Conservation (phyloP, 1,284 basidiomycete genomes). For the Trichosporon inkin region DNA sequence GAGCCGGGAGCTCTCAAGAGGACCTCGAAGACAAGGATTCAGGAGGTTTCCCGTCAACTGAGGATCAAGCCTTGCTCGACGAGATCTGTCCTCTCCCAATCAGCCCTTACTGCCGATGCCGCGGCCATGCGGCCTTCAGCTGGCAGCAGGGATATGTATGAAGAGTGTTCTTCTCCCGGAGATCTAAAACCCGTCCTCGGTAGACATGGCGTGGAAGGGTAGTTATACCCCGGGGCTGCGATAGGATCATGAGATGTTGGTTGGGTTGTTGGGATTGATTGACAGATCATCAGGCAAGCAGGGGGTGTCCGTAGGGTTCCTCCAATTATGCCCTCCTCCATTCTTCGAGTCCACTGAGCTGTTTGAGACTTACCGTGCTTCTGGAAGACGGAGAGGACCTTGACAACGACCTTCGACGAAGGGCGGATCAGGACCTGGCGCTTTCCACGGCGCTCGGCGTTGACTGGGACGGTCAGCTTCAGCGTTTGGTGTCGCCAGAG, state of each 20-base stretch:
- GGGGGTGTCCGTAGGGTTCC: neutral
- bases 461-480: slow-evolving; percentile 57
- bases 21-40: neutral
- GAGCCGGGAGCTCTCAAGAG: neutral
- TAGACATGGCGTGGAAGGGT: slow-evolving; percentile 43
- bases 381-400: slow-evolving; percentile 95
- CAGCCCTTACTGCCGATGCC: slow-evolving; percentile 30
- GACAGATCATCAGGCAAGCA: neutral
- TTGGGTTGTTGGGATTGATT: neutral
- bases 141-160: slow-evolving; percentile 31
- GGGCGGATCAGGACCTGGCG: slow-evolving; percentile 94
- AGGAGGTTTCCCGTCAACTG: neutral
- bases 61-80: slow-evolving; percentile 3
- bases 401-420: slow-evolving; percentile 92
- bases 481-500: neutral
- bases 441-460: slow-evolving; percentile 96
- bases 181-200: slow-evolving; percentile 53
- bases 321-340: neutral
- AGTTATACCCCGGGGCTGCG: slow-evolving; percentile 50
- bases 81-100: slow-evolving; percentile 42
- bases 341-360: neutral
- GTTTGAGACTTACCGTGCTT: slow-evolving; percentile 72
- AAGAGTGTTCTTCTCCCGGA: slow-evolving; percentile 43
- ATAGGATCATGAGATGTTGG: neutral
- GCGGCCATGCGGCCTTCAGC: slow-evolving; percentile 49